These are phyloP conservation scores for Cystobasidium slooffiae DNA, from an alignment of 1,284 basidiomycete species.

Conservation along the genomic window DNA sequence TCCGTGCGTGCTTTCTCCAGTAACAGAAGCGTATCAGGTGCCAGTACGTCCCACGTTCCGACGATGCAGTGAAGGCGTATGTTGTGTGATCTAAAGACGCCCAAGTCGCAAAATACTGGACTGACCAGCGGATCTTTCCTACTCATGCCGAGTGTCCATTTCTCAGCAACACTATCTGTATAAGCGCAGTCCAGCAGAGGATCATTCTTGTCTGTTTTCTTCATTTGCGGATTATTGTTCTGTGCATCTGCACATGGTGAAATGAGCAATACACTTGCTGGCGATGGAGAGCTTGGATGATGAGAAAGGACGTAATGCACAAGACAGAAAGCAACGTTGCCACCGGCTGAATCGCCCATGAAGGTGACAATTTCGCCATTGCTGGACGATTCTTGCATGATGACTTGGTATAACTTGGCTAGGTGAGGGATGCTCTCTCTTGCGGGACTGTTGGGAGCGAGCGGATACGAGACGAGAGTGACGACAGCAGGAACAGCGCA, in stretches of 20 bases:
- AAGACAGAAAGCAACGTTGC: conserved; percentile 31
- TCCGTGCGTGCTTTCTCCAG: conserved; percentile 18
- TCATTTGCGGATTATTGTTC: conserved; percentile 33
- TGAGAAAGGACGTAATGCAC: conserved; percentile 10
- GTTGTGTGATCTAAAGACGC: background rate
- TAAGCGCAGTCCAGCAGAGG: conserved; percentile 22
- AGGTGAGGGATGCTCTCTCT: conserved; percentile 39
- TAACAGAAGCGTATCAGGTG: conserved; percentile 27
- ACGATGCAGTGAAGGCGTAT: conserved; percentile 31
- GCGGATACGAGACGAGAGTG: conserved; percentile 37
- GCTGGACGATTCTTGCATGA: background rate
- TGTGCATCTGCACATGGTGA: conserved; percentile 31
- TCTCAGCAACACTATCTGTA: conserved; percentile 25
- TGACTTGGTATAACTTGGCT: background rate
- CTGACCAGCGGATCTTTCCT: conserved; percentile 32
- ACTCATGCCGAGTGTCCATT: conserved; percentile 30
- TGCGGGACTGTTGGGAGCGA: conserved; percentile 36
- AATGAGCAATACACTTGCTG: conserved; percentile 22
- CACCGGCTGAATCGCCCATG: conserved; percentile 40
- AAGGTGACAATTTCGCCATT: conserved; percentile 20
- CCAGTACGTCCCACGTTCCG: conserved; percentile 35
- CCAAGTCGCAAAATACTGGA: conserved; percentile 20
- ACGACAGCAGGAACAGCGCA: conserved; percentile 1
- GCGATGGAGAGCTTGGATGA: background rate
- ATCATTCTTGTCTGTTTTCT: conserved; percentile 14